A percentile compares a stretch with the other conserved stretches of the same genome.
These are phyloP conservation scores for Madurella fahalii DNA, from an alignment of 2,329 filamentous ascomycete species.

Conservation along the genomic window DNA sequence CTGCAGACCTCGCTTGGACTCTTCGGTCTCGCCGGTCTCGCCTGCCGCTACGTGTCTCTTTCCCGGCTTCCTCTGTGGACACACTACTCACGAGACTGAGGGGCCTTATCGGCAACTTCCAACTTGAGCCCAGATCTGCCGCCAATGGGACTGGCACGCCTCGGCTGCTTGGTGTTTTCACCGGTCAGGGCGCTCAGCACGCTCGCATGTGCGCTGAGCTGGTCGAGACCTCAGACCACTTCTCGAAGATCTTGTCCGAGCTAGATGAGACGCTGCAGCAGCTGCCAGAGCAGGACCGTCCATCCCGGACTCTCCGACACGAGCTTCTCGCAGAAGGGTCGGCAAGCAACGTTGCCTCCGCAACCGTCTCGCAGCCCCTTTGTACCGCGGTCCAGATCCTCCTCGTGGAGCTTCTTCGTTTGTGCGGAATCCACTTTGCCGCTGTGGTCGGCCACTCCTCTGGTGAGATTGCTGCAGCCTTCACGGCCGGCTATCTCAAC, in stretches of 20 bases:
- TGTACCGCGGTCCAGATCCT: constrained; percentile 39
- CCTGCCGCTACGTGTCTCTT: not conserved
- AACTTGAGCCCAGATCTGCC: no score
- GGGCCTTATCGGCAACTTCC: no score
- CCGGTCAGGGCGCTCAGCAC: constrained; percentile 31
- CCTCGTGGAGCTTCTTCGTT: constrained; percentile 36
- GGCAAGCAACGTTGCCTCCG: constrained; percentile 15
- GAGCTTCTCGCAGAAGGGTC: constrained; percentile 9
- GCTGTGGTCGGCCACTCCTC: constrained; percentile 45
- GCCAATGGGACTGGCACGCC: not conserved
- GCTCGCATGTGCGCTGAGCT: constrained; percentile 27
- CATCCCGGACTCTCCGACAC: constrained; percentile 13
- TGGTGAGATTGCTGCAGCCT: constrained; percentile 49
- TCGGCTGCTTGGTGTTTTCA: constrained; percentile 22
- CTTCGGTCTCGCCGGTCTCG: constrained; percentile 7
- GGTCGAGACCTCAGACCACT: constrained; percentile 7
- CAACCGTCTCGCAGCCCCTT: constrained; percentile 31
- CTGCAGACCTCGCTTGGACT: constrained; percentile 9
- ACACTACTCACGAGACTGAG: no score
- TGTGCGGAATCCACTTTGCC: constrained; percentile 30
- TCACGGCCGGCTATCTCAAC: constrained; percentile 42
- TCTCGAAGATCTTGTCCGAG: not conserved
- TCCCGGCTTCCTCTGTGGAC: not conserved
- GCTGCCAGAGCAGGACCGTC: constrained; percentile 7
- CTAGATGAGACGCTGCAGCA: no score